These are phyloP conservation scores for Fusarium lyarnte DNA, from an alignment of 2,329 filamentous ascomycete genomes.

Conservation along the genomic window DNA sequence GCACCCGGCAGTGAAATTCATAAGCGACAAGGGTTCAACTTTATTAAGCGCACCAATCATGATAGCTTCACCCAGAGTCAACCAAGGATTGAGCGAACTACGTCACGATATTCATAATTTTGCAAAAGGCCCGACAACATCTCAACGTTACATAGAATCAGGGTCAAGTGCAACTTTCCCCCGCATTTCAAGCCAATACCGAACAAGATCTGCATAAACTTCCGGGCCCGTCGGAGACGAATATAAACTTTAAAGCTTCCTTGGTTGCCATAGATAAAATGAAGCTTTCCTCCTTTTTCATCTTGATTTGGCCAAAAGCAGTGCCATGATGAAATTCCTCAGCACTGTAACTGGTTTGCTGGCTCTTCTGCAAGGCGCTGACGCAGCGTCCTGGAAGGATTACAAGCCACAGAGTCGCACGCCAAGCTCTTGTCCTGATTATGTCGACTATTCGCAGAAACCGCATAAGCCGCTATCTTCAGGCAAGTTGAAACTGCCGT, in stretches of 20 bases:
- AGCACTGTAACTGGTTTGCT: not conserved
- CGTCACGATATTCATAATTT: slow-evolving; percentile 8
- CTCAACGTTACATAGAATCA: slow-evolving; percentile 23
- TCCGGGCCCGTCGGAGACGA: not conserved
- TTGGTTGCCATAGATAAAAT: not conserved
- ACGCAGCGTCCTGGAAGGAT: slow-evolving; percentile 6
- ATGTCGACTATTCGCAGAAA: slow-evolving; percentile 12
- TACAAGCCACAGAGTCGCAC: slow-evolving; percentile 16
- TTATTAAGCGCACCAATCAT: slow-evolving; percentile 4
- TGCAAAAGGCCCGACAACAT: slow-evolving; percentile 4
- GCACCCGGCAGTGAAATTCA: not conserved
- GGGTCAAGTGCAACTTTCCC: not conserved
- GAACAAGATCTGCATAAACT: not conserved
- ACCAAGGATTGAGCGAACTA: not conserved
- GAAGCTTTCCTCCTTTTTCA: not conserved
- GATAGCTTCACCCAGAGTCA: not conserved
- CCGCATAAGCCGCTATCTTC: not conserved
- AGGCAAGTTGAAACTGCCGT: slow-evolving; percentile 9
- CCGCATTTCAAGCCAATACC: not conserved
- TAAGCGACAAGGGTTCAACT: not conserved
- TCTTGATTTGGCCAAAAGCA: fast-evolving
- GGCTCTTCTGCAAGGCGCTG: not conserved
- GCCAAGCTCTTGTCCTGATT: slow-evolving; percentile 10
- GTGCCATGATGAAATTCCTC: not conserved
- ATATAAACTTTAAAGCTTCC: not conserved